Conservation (phyloP, 2,329 filamentous ascomycete species). For the Phialophora macrospora region DNA sequence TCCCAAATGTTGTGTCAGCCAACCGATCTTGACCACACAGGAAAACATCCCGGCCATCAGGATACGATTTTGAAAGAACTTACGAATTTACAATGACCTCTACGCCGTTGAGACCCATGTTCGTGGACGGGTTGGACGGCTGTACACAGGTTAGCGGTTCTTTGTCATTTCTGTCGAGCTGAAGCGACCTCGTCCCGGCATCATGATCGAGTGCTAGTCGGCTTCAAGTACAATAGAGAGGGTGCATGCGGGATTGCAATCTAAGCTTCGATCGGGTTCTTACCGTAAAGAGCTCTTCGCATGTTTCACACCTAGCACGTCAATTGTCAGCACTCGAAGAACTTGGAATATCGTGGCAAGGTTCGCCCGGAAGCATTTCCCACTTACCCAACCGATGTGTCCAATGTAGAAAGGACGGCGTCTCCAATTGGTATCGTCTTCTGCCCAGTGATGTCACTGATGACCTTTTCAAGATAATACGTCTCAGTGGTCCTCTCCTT, state of each 20-base stretch:
- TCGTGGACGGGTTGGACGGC: slow-evolving; percentile 31
- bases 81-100: slow-evolving; percentile 72
- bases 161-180: not conserved
- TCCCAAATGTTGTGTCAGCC: not conserved
- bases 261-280: not conserved
- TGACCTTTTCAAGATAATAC: slow-evolving; percentile 65
- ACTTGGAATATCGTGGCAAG: not conserved
- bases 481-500: slow-evolving; percentile 63
- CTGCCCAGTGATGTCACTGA: slow-evolving; percentile 62
- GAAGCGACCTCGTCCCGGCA: not conserved
- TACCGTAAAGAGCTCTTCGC: slow-evolving; percentile 68
- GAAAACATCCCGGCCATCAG: not conserved
- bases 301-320: slow-evolving; percentile 60
- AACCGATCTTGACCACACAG: not conserved
- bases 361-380: not conserved
- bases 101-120: slow-evolving; percentile 61
- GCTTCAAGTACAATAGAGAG: not conserved
- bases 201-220: not conserved
- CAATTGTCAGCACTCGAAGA: not conserved
- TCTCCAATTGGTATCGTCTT: slow-evolving; percentile 70
- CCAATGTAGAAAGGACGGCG: slow-evolving; percentile 64
- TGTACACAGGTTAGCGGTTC: not conserved
- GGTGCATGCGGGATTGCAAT: not conserved
- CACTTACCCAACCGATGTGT: slow-evolving; percentile 59
- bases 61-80: not conserved